These are phyloP conservation scores for Fusarium humuli DNA, from an alignment of 2,329 filamentous ascomycete species.

Conservation along the genomic window DNA sequence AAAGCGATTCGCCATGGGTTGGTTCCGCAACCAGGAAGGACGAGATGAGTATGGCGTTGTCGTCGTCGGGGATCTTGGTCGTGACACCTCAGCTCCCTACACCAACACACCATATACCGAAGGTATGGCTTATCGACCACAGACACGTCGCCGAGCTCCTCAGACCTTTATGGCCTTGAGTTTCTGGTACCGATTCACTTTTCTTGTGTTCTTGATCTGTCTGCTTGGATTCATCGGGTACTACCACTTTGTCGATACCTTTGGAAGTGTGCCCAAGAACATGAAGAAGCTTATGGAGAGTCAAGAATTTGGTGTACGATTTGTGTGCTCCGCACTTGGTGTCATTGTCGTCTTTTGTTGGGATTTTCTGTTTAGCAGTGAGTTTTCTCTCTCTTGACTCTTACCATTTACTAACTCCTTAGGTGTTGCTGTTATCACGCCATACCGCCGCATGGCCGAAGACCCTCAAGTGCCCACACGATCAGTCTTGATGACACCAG, in stretches of 20 bases:
- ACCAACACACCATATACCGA: constrained; percentile 26
- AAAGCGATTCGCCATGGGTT: constrained; percentile 33
- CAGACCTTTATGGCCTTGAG: constrained; percentile 53
- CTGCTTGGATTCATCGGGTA: constrained; percentile 55
- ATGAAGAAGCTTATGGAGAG: constrained; percentile 53
- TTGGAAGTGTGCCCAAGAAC: constrained; percentile 36
- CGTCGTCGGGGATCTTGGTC: constrained; percentile 4
- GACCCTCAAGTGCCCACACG: constrained; percentile 49
- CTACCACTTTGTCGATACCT: constrained; percentile 49
- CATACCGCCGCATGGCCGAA: constrained; percentile 55
- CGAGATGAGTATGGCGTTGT: constrained; percentile 38
- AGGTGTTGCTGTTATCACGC: constrained; percentile 57
- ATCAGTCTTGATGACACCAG: constrained; percentile 56
- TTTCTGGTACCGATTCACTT: constrained; percentile 50
- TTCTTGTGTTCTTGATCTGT: constrained; percentile 50
- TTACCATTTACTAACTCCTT: background rate
- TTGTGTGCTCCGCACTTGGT: constrained; percentile 56
- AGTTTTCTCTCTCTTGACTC: background rate
- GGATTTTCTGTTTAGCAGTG: constrained; percentile 57
- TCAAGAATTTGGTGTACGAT: constrained; percentile 57
- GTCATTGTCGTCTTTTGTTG: constrained; percentile 57
- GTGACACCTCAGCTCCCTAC: constrained; percentile 2
- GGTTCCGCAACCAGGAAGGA: constrained; percentile 19
- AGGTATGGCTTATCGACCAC: constrained; percentile 13
- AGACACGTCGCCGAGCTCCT: constrained; percentile 17